These are phyloP conservation scores for Harringtonia lauricola DNA, from an alignment of 2,329 filamentous ascomycete species.

Conservation along the genomic window DNA sequence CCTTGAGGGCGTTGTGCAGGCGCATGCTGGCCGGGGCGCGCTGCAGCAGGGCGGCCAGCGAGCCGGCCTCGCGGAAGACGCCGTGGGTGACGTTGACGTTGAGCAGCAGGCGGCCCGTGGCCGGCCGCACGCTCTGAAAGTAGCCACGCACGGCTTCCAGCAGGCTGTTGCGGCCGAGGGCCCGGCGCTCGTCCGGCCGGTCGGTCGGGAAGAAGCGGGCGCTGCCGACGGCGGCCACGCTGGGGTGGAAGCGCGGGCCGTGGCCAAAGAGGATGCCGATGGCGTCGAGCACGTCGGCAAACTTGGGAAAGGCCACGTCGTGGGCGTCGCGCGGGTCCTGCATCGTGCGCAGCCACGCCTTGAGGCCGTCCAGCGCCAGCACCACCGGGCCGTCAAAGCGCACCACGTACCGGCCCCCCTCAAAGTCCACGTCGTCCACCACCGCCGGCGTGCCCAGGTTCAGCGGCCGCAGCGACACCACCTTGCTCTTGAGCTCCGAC, in stretches of 20 bases:
- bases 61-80: conserved; percentile 33
- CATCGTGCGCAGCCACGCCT: conserved; percentile 33
- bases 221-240: conserved; percentile 30
- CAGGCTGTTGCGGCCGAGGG: conserved; percentile 16
- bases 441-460: background rate
- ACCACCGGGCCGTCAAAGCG: conserved; percentile 27
- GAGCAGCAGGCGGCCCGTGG: conserved; percentile 41
- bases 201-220: conserved; percentile 37
- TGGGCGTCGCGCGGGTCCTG: conserved; percentile 21
- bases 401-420: conserved; percentile 18
- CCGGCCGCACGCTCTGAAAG: conserved; percentile 42
- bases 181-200: conserved; percentile 13
- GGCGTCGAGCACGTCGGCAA: conserved; percentile 34
- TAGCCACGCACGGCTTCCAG: conserved; percentile 35
- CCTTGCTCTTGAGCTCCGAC: conserved; percentile 11
- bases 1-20: conserved; percentile 6
- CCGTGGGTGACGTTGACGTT: conserved; percentile 45
- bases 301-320: conserved; percentile 34
- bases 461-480: conserved; percentile 8
- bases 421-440: conserved; percentile 5
- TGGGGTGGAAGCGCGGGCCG: conserved; percentile 23
- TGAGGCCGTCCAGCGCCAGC: conserved; percentile 27
- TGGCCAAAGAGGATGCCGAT: conserved; percentile 41
- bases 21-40: conserved; percentile 1
- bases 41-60: conserved; percentile 21